These are phyloP conservation scores for Annona cherimola DNA, from an alignment of 164 flowering plant species.

Conservation along the genomic window DNA sequence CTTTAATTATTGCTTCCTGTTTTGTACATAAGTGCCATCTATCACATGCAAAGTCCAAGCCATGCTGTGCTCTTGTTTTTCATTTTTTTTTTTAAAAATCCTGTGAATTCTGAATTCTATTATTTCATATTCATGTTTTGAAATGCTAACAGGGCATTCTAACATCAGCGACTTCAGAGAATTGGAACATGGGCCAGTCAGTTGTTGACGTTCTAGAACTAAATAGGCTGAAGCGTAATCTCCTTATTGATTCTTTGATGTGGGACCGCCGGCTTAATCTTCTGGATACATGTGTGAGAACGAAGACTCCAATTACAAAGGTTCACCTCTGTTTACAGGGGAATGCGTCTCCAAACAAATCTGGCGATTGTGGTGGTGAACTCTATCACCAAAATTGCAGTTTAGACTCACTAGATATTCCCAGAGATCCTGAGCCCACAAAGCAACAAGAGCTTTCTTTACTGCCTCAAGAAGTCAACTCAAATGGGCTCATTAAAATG, in stretches of 20 bases:
- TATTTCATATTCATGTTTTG: background rate
- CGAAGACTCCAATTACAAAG: conserved; percentile 24
- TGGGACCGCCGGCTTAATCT: conserved; percentile 73
- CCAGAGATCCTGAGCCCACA: conserved; percentile 11
- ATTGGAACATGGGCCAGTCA: conserved; percentile 16
- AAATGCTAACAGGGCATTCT: conserved; percentile 43
- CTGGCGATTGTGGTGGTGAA: conserved; percentile 39
- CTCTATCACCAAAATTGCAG: conserved; percentile 20
- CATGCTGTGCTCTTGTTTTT: background rate
- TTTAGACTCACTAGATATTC: conserved; percentile 18
- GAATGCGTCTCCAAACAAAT: conserved; percentile 21
- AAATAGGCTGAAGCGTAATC: conserved; percentile 62
- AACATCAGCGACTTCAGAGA: conserved; percentile 30
- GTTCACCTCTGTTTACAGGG: conserved; percentile 20
- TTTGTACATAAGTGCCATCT: background rate
- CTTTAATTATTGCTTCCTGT: background rate
- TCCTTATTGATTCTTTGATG: conserved; percentile 56
- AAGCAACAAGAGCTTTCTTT: conserved; percentile 20
- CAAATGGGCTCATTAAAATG: conserved; percentile 8
- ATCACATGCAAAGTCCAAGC: background rate
- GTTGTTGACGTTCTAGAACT: conserved; percentile 63
- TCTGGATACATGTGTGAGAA: conserved; percentile 49
- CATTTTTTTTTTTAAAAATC: too few relatives aligned
- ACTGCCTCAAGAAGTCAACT: conserved; percentile 14
- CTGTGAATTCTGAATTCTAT: background rate